Conservation (phyloP, 2,329 filamentous ascomycete species). For the Colletotrichum destructivum region DNA sequence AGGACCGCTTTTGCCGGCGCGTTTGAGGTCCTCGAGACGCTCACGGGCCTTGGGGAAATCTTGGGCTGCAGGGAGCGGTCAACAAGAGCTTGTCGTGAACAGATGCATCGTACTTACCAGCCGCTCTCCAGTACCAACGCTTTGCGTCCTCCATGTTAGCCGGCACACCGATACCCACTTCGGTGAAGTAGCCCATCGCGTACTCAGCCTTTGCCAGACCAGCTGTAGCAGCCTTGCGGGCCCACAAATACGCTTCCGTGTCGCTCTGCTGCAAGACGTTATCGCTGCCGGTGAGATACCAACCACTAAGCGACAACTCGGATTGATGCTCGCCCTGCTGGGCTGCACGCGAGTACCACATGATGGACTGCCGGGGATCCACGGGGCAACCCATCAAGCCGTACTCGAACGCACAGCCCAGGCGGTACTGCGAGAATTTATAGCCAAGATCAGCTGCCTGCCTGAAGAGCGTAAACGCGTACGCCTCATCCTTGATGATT, state of each 20-base stretch:
- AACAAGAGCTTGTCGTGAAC: conserved; percentile 44
- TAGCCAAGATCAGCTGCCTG: conserved; percentile 92
- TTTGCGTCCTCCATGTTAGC: conserved; percentile 95
- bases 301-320: conserved; percentile 87
- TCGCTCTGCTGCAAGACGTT: conserved; percentile 93
- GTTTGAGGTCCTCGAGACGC: conserved; percentile 91
- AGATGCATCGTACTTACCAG: conserved; percentile 77
- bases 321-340: conserved; percentile 95
- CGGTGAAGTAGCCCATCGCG: conserved; percentile 98
- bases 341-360: conserved; percentile 94
- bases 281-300: conserved; percentile 94
- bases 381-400: conserved; percentile 86
- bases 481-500: conserved; percentile 84
- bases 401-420: conserved; percentile 92
- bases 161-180: conserved; percentile 91
- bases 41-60: conserved; percentile 95
- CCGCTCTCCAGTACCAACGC: conserved; percentile 97
- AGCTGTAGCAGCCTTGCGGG: conserved; percentile 89
- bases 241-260: conserved; percentile 97
- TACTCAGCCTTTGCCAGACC: conserved; percentile 96
- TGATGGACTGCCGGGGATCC: conserved; percentile 87
- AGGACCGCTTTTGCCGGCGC: conserved; percentile 74
- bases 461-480: conserved; percentile 85
- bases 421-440: conserved; percentile 93
- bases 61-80: conserved; percentile 74